Evolutionary conservation across 2,329 filamentous ascomycete species (phyloP).

Genomic region (Arthrocladium fulminans): DNA sequence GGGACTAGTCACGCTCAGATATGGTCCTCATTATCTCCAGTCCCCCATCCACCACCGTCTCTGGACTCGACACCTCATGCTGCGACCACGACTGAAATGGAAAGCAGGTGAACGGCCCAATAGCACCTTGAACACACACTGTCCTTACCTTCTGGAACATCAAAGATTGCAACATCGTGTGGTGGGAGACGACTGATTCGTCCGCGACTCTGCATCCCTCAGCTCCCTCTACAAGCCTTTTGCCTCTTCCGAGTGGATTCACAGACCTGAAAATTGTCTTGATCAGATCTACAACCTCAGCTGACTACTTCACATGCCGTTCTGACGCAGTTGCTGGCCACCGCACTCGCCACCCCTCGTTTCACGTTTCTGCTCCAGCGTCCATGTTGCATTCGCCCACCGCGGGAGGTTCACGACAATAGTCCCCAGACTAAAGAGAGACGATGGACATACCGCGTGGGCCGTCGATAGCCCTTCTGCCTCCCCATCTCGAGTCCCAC

Average conservation of each 20-base stretch:
- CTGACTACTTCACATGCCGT: background rate
- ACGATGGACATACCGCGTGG: constrained; percentile 17
- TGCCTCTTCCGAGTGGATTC: constrained; percentile 3
- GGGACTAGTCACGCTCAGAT: background rate
- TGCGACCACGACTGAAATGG: background rate
- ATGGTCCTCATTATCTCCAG: background rate
- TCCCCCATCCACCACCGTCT: background rate
- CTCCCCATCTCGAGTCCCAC: constrained; percentile 12
- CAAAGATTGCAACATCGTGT: background rate
- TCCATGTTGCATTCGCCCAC: no score
- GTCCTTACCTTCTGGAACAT: background rate
- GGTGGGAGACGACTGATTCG: background rate
- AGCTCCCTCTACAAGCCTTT: background rate
- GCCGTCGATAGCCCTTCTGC: constrained; percentile 13
- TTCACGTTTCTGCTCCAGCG: background rate
- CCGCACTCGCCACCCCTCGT: background rate
- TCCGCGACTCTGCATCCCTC: background rate
- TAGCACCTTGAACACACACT: background rate
- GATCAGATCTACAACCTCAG: background rate
- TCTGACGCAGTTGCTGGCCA: background rate
- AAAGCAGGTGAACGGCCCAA: background rate
- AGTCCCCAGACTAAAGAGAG: background rate
- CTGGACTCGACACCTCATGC: background rate
- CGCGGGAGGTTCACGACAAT: background rate
- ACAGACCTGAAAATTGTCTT: background rate